Base-by-base conservation (phyloP, 1,284 basidiomycete genomes). In the Sanghuangporus weigelae region DNA sequence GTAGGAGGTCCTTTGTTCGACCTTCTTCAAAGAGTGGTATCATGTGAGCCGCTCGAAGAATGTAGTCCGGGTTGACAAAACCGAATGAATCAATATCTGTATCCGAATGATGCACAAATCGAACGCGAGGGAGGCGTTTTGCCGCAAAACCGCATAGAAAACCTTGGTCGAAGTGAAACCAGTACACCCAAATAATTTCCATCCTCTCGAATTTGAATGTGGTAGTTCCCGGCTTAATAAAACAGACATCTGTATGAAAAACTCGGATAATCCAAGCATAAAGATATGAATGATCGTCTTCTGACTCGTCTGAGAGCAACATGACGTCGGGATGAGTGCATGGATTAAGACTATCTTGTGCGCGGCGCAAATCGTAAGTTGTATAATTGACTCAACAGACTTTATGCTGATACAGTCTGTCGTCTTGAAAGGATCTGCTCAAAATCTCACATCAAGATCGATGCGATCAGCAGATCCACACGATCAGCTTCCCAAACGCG, bases 351-450 rank as follows among this genome's bases (percentile, higher is more conserved):
- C 67, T 69, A 60, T 82, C 80, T 57, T 76, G 74, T 7, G 69
- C 70, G 3, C 73, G 71, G 0, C 71, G 70, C 12, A 79, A 57
- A 60, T 82, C 74, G 62, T 82, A 82, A 1, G 77, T 79, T 0
- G 77, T 81, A 64, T 78, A 81, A 58, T 81, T 78, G 57, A 81
- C 59, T 0, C 69, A 68, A 16, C 76, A 48, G 0, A 66, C 66
- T n/a, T 73, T 71, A 59, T 75, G 71, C 0, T 53, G 54, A 63
- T 76, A 79, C 0, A 81, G 68, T 2, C 67, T 66, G 46, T 68
- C 62, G n/a, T 67, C 56, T 12, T 66, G 7, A 40, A 40, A 40
- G 14, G 39, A 7, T 14, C 7, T 40, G 14, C 7, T 40, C 39
- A 7, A 7, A 7, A 40, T 49, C n/a, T 57, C 38, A 73, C 68